Evolutionary conservation across 73 alveolate genomes (phyloP).

Genomic region (Paraurostyla sp.): DNA sequence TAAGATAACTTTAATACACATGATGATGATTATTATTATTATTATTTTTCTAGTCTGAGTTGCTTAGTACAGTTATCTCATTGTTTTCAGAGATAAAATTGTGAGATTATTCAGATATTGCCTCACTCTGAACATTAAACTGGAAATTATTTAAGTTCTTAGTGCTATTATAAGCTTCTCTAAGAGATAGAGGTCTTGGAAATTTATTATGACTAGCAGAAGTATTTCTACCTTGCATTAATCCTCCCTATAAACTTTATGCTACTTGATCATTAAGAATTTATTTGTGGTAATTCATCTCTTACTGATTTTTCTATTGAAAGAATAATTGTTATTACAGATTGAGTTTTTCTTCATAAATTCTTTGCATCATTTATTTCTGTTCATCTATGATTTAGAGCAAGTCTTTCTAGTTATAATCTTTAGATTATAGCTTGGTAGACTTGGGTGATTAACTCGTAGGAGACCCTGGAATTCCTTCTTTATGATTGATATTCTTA

Average conservation of each 20-base stretch:
- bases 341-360: neutral
- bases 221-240: too few species aligned
- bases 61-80: neutral
- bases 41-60: neutral
- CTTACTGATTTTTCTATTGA: neutral
- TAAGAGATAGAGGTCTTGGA: conserved; percentile 2
- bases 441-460: too few species aligned
- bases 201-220: too few species aligned
- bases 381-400: neutral
- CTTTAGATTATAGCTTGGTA: too few species aligned
- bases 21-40: too few species aligned
- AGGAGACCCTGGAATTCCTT: too few species aligned
- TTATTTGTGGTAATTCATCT: neutral
- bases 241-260: too few species aligned
- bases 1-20: neutral
- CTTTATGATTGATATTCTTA: too few species aligned
- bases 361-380: neutral
- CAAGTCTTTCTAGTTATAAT: too few species aligned
- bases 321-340: neutral
- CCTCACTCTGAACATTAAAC: neutral
- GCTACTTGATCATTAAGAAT: too few species aligned
- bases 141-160: too few species aligned
- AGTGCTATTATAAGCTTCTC: conserved; percentile 31
- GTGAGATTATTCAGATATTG: neutral
- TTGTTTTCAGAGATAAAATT: conserved; percentile 33